These are phyloP conservation scores for Zygoascus ofunaensis DNA, from an alignment of 805 yeast species.

Conservation along the genomic window DNA sequence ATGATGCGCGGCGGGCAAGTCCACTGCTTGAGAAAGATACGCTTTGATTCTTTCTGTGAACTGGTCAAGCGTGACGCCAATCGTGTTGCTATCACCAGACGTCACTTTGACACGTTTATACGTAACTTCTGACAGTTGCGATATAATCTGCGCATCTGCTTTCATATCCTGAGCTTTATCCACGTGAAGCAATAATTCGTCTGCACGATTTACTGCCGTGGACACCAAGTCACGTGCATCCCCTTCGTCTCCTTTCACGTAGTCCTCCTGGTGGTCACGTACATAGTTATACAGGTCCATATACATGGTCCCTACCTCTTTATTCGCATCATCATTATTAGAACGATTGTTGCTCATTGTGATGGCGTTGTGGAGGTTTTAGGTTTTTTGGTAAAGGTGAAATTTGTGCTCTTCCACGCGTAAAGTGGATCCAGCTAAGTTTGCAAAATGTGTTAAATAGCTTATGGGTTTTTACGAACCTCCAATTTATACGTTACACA, in stretches of 20 bases:
- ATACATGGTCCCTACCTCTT: background rate
- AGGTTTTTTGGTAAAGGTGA: too few relatives aligned
- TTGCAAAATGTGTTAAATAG: too few relatives aligned
- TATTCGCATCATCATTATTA: too few relatives aligned
- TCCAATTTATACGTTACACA: too few relatives aligned
- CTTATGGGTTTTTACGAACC: too few relatives aligned
- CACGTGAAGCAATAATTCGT: background rate
- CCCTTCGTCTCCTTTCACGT: slow-evolving; percentile 1
- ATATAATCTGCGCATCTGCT: slow-evolving; percentile 4
- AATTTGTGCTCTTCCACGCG: too few relatives aligned
- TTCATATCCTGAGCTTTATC: slow-evolving; percentile 1
- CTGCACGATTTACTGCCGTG: background rate
- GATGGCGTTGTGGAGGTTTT: too few relatives aligned
- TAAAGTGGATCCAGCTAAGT: too few relatives aligned
- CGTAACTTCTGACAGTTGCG: slow-evolving; percentile 6
- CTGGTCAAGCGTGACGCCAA: slow-evolving; percentile 1
- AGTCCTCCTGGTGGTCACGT: background rate
- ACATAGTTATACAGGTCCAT: background rate
- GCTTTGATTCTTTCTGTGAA: background rate
- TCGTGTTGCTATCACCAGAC: background rate
- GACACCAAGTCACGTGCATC: background rate
- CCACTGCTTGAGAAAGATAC: background rate
- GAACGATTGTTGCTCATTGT: too few relatives aligned
- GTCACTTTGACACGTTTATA: background rate
- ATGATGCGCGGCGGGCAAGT: background rate